A percentile compares a stretch with the other conserved stretches of the same genome.
Conservation (phyloP, 2,329 filamentous ascomycete species). For the Raffaelea albimanens region DNA sequence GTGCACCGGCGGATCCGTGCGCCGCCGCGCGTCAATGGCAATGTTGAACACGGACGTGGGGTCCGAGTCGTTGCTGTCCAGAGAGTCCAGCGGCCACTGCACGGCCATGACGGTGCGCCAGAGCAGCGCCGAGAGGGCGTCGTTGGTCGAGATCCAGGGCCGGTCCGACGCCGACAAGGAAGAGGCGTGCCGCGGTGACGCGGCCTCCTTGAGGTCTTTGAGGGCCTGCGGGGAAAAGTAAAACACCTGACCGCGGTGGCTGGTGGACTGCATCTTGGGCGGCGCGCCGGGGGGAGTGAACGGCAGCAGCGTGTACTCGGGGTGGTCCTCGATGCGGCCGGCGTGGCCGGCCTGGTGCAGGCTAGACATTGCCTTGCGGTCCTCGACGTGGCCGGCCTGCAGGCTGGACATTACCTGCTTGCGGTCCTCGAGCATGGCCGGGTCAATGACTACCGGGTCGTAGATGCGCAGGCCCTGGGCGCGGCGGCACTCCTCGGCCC, state of each 20-base stretch:
- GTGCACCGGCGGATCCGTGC: constrained; percentile 1
- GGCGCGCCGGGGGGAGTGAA: constrained; percentile 1
- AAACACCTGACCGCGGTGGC: constrained; percentile 3
- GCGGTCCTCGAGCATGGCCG: constrained; percentile 1
- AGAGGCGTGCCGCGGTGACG: neutral
- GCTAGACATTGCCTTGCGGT: neutral
- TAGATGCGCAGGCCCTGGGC: neutral
- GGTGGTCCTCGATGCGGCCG: neutral
- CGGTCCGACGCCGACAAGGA: neutral
- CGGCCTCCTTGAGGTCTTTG: neutral
- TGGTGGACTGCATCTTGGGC: neutral
- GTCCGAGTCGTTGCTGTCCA: neutral
- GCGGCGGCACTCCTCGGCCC: constrained; percentile 2
- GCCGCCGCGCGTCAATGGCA: constrained; percentile 2
- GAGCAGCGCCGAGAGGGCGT: constrained; percentile 1
- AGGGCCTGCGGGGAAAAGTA: neutral
- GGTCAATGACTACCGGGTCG: neutral
- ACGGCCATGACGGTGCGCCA: constrained; percentile 1
- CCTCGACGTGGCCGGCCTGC: neutral
- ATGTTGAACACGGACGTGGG: neutral
- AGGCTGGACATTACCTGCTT: neutral
- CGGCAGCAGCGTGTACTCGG: neutral
- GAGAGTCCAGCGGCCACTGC: neutral
- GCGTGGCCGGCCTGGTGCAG: neutral
- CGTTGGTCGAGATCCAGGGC: constrained; percentile 3